Evolutionary conservation across 257 asterid genomes (phyloP), one percentile per base, ranked within the genome.

Genomic region (Linderniella brevidens): DNA sequence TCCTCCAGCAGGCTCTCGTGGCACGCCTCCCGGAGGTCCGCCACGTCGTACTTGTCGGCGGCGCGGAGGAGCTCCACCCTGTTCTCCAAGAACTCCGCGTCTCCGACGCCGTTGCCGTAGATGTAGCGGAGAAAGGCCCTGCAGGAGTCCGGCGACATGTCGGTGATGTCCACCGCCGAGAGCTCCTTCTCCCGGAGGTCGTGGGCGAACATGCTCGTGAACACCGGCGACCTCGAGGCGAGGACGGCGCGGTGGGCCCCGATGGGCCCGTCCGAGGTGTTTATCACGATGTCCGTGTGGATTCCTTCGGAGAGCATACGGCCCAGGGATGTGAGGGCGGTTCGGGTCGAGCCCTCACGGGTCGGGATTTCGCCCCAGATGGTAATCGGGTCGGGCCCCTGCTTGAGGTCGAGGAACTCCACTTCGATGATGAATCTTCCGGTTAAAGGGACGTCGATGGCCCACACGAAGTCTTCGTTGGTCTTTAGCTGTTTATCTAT

Each of bases 341-440:
- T 68, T 61, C 69, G 68, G 25, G 67, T 66, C 17, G 78, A 58
- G 36, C 67, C 72, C 19, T 38, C 64, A 16, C 61, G 65, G 6
- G 68, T 44, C 38, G 59, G 55, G 4, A 73, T 78, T 44, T 66
- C 80, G 12, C 55, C 53, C 97, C 95, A 88, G 17, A 88, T 76
- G 1, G 97, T 83, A 67, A 68, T 55, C 39, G 79, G 70, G 12
- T 64, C 78, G 8, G 78, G 55, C 44, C 82, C 80, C 95, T 83
- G 72, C 20, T 88, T 88, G 25, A 88, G 69, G 70, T 88, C 98
- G 58, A 88, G 87, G 55, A 88, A 88, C 70, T 88, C 96, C 11
- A 88, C 76, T 53, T 88, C 95, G 15, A 88, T 78, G 66, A 84
- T 74, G 87, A 84, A 78, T 69, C 78, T 88, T 29, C 98, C 96